Base-by-base conservation (phyloP, 305 asterid species). In the Rubia balearica region DNA sequence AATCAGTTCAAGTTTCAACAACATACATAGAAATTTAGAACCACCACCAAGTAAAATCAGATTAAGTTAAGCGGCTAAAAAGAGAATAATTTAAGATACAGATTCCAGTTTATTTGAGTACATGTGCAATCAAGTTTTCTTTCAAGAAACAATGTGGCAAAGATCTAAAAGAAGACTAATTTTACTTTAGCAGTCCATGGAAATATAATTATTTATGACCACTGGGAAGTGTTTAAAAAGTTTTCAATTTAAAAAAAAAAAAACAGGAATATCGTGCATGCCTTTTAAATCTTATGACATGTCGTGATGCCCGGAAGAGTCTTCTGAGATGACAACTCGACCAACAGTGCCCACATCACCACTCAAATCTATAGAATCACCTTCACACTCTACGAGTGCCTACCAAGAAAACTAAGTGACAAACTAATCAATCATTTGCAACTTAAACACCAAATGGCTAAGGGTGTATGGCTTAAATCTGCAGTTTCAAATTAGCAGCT, bases 321-420 rank as follows among this genome's bases (percentile, higher is more conserved):
- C 86, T 49, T 92, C 87, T 41, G 96, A 83, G 78, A 92, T 78
- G 55, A 90, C 77, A 53, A 90, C 73, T 76, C 96, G 81, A 69
- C 98, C 96, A 65, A 92, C 96, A 77, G 96, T 83, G 76, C 98
- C 96, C 76, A 86, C 75, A 65, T 92, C 98, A 74, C 96, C 98
- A 77, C 96, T 92, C 82, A 92, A 84, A 88, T 92, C 98, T 78
- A 90, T 80, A 76, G 92, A 81, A 74, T 92, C 96, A 40, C 96
- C 96, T 57, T 92, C 98, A 82, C 95, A 90, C 85, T 92, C 96
- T 72, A 92, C 87, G 71, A 92, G 98, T 77, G 92, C 95, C 96
- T 90, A 80, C 74, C 33, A 12, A 42, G 67, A n/a, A 21, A 41
- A n/a, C n/a, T n/a, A n/a, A n/a, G n/a, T n/a, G n/a, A 74, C 65